Conservation (phyloP, 2,329 filamentous ascomycete species). For the Cladorrhinum sp. region DNA sequence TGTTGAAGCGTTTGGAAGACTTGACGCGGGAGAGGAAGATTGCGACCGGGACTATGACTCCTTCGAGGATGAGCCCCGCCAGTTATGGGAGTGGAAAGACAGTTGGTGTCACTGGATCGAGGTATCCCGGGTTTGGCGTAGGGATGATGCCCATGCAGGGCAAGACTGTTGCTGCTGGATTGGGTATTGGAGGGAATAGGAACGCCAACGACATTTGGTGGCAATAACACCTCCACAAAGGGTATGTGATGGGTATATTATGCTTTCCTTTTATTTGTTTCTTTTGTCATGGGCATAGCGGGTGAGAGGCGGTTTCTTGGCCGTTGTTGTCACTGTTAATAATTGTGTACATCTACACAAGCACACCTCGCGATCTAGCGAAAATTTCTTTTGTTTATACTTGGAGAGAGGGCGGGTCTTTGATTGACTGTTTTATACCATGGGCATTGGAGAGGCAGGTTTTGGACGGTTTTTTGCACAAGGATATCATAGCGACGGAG, state of each 20-base stretch:
- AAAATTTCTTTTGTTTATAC: neutral
- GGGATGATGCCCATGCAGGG: neutral
- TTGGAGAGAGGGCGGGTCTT: neutral
- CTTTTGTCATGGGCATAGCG: neutral
- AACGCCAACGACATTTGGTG: neutral
- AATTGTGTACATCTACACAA: neutral
- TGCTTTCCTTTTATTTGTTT: neutral
- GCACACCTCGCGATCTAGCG: neutral
- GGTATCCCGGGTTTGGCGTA: neutral
- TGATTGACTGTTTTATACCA: neutral
- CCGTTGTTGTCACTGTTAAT: neutral
- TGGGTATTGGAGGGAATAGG: neutral
- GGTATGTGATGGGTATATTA: neutral
- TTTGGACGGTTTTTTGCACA: neutral
- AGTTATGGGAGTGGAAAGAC: neutral
- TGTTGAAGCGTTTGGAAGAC: constrained; percentile 25
- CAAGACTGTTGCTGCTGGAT: neutral
- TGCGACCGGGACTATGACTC: neutral
- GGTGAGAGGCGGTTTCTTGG: neutral
- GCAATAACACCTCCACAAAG: neutral
- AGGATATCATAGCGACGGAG: neutral
- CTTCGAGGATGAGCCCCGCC: neutral
- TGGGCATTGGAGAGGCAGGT: neutral
- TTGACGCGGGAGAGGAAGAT: constrained; percentile 5
- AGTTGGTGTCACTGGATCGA: neutral